Conservation (phyloP, 805 yeast genomes). For the Saccharomycopsis fodiens region DNA sequence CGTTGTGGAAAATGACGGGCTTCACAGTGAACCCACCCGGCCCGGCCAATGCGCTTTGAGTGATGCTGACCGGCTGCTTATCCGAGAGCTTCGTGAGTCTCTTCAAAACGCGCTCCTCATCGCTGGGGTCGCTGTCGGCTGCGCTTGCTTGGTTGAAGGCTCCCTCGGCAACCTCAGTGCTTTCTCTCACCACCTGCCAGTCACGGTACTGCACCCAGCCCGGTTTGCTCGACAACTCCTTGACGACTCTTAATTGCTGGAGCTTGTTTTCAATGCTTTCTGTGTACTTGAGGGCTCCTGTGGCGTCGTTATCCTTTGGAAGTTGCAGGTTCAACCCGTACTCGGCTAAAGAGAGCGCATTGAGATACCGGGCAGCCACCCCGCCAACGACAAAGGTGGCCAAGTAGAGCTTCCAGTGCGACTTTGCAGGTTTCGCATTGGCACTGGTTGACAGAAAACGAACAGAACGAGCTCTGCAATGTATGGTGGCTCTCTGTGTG, state of each 20-base stretch:
- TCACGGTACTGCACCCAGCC: conserved; percentile 34
- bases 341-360: conserved; percentile 29
- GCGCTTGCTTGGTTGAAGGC: conserved; percentile 32
- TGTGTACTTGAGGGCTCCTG: conserved; percentile 27
- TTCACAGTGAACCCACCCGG: conserved; percentile 78
- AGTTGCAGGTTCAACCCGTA: conserved; percentile 22
- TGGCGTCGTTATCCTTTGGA: conserved; percentile 23
- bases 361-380: conserved; percentile 29
- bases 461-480: background rate
- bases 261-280: conserved; percentile 38
- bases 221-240: conserved; percentile 33
- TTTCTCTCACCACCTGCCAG: conserved; percentile 37
- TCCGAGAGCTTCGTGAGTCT: background rate
- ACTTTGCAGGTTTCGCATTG: background rate
- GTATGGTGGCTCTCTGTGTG: too few relatives aligned
- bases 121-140: background rate
- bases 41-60: conserved; percentile 36
- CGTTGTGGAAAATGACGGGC: conserved; percentile 50
- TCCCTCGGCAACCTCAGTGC: conserved; percentile 30
- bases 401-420: conserved; percentile 18
- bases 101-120: background rate
- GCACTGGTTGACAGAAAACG: background rate
- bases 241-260: conserved; percentile 42
- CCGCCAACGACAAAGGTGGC: conserved; percentile 30
- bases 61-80: conserved; percentile 2